Percentiles rank a stretch among this genome's conserved stretches.
Conservation (phyloP, 371 early-diverging fungal genomes). For the Sporodiniella umbellata region DNA sequence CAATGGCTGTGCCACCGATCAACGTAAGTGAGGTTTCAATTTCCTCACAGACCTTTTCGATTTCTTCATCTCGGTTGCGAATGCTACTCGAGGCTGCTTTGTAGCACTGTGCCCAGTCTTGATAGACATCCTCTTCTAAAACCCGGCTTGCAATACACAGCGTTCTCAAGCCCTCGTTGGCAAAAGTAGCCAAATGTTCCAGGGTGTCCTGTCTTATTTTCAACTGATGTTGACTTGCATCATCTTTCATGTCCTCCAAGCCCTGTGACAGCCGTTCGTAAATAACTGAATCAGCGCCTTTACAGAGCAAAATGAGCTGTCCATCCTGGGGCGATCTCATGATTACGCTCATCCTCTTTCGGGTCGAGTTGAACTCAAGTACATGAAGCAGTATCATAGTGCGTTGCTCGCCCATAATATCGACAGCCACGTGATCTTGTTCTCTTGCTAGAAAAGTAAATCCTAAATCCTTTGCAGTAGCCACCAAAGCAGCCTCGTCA, state of each 20-base stretch:
- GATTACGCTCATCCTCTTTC: slow-evolving; percentile 87
- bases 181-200: slow-evolving; percentile 62
- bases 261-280: slow-evolving; percentile 66
- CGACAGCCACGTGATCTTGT: slow-evolving; percentile 62
- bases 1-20: slow-evolving; percentile 88
- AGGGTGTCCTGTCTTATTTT: slow-evolving; percentile 38
- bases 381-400: slow-evolving; percentile 67
- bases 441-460: slow-evolving; percentile 80
- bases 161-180: slow-evolving; percentile 90
- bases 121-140: slow-evolving; percentile 73
- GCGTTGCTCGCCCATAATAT: slow-evolving; percentile 71
- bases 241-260: slow-evolving; percentile 23
- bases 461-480: slow-evolving; percentile 86
- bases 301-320: slow-evolving; percentile 77
- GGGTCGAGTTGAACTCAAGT: slow-evolving; percentile 85
- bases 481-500: slow-evolving; percentile 92
- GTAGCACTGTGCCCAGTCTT: slow-evolving; percentile 74
- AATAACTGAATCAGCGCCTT: slow-evolving; percentile 96
- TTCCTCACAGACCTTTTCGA: slow-evolving; percentile 82
- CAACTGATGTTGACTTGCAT: slow-evolving; percentile 45
- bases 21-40: slow-evolving; percentile 71
- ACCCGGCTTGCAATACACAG: slow-evolving; percentile 83
- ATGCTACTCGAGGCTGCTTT: slow-evolving; percentile 79
- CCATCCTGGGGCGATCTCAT: slow-evolving; percentile 67
- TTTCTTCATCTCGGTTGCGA: slow-evolving; percentile 72